Evolutionary conservation across 306 rosid species (phyloP), one percentile per base, ranked within the genome.

Genomic region (Trifolium repens): DNA sequence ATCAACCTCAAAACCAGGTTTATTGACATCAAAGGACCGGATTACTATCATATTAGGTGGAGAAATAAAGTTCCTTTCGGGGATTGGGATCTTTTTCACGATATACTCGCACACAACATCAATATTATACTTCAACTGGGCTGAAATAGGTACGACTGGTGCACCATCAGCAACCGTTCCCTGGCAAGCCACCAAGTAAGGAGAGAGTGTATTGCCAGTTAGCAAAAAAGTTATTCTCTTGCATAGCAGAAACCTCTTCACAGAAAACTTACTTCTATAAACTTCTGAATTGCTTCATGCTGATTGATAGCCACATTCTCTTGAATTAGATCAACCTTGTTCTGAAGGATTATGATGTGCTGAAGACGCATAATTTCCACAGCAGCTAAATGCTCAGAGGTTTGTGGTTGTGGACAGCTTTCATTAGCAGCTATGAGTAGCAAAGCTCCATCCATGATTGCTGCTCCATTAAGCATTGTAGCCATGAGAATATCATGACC

Each of bases 401-500:
- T 94, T 80, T 94, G 98, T 74, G 97, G 98, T 74, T 91, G 98
- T 17, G 98, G 98, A 43, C 98, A 94, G 73, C 98, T 94, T 86
- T 94, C 98, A 80, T 91, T 94, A 24, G 98, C 98, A 81, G 98
- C 98, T 55, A 94, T 94, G 58, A 94, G 90, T 69, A 94, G 92
- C 68, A 91, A 78, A 75, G 98, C 98, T 59, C 98, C 98, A 49
- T 94, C 98, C 98, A 94, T 94, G 79, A 94, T 94, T 32, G 97
- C 97, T 17, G 98, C 98, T 67, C 98, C 98, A 76, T 94, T 94
- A 80, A 94, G 97, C 98, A 94, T 94, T 32, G 98, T 94, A 82
- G 98, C 98, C 96, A 94, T 91, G 83, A 94, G 98, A 91, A 94
- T 94, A 88, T 94, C 98, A 13, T 94, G 98, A 61, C 98, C 98